phyloP scores from a whole-genome alignment of 139 green algal genomes.

The Gonium pectorale region DNA sequence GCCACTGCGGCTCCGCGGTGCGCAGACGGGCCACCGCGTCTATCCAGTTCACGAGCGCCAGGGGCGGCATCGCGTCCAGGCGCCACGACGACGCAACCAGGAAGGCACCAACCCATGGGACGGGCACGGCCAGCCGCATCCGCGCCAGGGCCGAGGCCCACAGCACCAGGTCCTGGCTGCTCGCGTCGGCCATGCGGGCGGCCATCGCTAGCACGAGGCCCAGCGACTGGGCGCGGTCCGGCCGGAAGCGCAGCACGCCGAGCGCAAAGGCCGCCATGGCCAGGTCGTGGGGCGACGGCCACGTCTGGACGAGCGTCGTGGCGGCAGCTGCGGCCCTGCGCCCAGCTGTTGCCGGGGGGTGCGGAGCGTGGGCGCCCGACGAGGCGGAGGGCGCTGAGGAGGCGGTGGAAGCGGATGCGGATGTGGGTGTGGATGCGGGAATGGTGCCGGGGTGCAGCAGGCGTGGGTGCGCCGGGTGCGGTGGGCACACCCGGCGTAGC shows the following conservation, averaged over 20 bases:
- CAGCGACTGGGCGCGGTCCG: background rate
- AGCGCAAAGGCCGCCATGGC: constrained; percentile 19
- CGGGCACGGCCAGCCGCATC: constrained; percentile 23
- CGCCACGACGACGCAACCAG: background rate
- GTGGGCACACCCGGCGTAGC: background rate
- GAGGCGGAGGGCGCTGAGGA: background rate
- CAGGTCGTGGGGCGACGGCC: constrained; percentile 21
- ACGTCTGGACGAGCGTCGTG: too few relatives aligned
- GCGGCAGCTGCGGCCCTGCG: too few relatives aligned
- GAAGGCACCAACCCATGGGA: background rate
- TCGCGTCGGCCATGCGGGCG: background rate
- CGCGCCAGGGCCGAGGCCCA: background rate
- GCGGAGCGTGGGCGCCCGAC: too few relatives aligned
- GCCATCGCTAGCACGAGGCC: constrained; percentile 4
- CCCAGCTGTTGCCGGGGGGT: too few relatives aligned
- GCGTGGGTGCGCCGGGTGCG: background rate
- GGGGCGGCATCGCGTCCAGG: background rate
- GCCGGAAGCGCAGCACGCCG: background rate
- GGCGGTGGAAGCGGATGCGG: background rate
- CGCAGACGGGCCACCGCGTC: background rate
- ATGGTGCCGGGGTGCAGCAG: too few relatives aligned
- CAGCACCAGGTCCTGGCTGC: constrained; percentile 26
- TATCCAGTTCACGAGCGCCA: constrained; percentile 26
- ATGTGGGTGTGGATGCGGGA: too few relatives aligned
- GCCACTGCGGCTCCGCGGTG: background rate